phyloP scores from a whole-genome alignment of 2,329 filamentous ascomycete species.

The Aphanocladium album region DNA sequence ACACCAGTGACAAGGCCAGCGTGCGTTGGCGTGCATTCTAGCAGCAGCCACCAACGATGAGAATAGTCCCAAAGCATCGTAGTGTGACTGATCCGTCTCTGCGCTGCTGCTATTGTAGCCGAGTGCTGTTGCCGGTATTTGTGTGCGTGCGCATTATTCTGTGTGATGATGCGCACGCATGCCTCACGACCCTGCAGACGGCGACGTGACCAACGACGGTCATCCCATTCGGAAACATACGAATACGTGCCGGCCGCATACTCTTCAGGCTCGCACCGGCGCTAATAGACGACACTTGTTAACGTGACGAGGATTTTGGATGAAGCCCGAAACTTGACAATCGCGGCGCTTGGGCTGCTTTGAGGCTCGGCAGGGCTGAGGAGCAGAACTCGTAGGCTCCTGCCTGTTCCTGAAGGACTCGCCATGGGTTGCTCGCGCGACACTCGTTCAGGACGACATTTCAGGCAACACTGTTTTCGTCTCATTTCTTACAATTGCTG shows the following conservation, averaged over 20 bases:
- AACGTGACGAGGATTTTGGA: neutral
- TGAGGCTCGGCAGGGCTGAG: neutral
- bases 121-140: too few species aligned
- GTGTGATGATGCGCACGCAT: too few species aligned
- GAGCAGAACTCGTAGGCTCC: neutral
- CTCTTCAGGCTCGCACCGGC: neutral
- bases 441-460: neutral
- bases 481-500: neutral
- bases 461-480: neutral
- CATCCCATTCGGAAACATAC: neutral
- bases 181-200: neutral
- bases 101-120: too few species aligned
- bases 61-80: neutral
- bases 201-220: neutral
- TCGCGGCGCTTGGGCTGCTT: neutral
- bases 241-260: neutral
- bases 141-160: too few species aligned
- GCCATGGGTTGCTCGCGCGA: neutral
- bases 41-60: neutral
- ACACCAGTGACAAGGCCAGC: conserved; percentile 1
- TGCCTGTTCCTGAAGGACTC: neutral
- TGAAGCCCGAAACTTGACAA: neutral
- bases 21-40: neutral
- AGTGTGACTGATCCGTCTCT: too few species aligned
- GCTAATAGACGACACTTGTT: neutral